These are phyloP conservation scores for Polysphondylium violaceum DNA, from an alignment of 78 protist genomes.

Conservation along the genomic window DNA sequence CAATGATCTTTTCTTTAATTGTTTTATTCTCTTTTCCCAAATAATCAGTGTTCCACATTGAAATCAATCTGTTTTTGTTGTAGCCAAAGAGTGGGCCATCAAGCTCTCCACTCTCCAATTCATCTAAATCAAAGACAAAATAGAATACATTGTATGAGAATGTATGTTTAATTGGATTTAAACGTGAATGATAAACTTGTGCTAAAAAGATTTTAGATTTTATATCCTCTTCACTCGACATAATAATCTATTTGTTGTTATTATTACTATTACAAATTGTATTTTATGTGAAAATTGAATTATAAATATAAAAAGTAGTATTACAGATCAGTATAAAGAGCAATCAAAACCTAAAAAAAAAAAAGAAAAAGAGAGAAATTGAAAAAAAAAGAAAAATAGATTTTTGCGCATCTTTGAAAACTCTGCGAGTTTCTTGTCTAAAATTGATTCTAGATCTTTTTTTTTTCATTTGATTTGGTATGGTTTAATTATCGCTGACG, in stretches of 20 bases:
- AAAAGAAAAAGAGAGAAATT: no score
- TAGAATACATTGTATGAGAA: constrained; percentile 43
- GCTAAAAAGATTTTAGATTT: constrained; percentile 29
- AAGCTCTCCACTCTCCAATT: constrained; percentile 33
- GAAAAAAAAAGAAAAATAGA: no score
- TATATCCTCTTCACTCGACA: background rate
- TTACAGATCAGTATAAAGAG: background rate
- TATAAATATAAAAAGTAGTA: background rate
- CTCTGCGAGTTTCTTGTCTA: no score
- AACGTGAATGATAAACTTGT: constrained; percentile 55
- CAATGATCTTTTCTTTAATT: constrained; percentile 15
- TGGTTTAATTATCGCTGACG: no score
- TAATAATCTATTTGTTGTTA: background rate
- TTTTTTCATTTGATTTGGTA: no score
- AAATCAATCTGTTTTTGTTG: constrained; percentile 3
- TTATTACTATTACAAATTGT: background rate
- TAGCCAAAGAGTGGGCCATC: constrained; percentile 24
- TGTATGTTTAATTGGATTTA: constrained; percentile 39
- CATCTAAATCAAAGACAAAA: constrained; percentile 52
- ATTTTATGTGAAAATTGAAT: background rate
- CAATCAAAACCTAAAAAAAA: no score
- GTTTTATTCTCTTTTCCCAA: constrained; percentile 20
- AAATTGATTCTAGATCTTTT: no score
- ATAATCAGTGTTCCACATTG: constrained; percentile 23
- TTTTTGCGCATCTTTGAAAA: no score